Evolutionary conservation across 768 basidiomycete species (phyloP).

Genomic region (Steccherinum ochraceum): DNA sequence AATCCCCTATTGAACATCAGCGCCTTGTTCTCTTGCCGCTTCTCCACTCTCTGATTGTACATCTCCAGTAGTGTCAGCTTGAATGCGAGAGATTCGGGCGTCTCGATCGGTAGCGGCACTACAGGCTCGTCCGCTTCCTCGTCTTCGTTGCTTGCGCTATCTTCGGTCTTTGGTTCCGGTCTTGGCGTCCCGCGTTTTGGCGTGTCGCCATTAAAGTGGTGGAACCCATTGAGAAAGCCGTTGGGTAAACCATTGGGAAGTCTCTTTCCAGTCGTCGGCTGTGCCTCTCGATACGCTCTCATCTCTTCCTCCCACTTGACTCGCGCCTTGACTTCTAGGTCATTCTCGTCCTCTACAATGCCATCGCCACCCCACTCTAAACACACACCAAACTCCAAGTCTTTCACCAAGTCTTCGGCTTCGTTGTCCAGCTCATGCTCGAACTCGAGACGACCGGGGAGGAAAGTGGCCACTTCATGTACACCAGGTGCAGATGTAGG

Average conservation of each 20-base stretch:
- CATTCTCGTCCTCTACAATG: slow-evolving; percentile 72
- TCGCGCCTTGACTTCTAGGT: slow-evolving; percentile 59
- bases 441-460: slow-evolving; percentile 97
- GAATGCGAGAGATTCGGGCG: slow-evolving; percentile 74
- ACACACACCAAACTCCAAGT: slow-evolving; percentile 93
- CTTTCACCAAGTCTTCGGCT: slow-evolving; percentile 91
- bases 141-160: slow-evolving; percentile 47
- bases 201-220: slow-evolving; percentile 18
- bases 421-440: slow-evolving; percentile 98
- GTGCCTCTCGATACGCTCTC: slow-evolving; percentile 18
- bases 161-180: slow-evolving; percentile 32
- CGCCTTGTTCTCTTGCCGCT: slow-evolving; percentile 77
- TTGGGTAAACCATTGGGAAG: slow-evolving; percentile 25
- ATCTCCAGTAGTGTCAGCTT: slow-evolving; percentile 88
- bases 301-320: slow-evolving; percentile 35
- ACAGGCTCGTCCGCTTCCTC: slow-evolving; percentile 58
- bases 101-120: slow-evolving; percentile 78
- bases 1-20: slow-evolving; percentile 90
- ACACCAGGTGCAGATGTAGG: slow-evolving; percentile 87
- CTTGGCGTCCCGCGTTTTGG: slow-evolving; percentile 29
- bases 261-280: slow-evolving; percentile 19
- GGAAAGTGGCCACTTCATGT: slow-evolving; percentile 88
- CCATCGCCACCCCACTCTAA: slow-evolving; percentile 79
- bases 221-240: slow-evolving; percentile 24
- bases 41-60: slow-evolving; percentile 85